Base-by-base conservation (phyloP, 495 filamentous ascomycete genomes). In the Aspergillus homomorphus region DNA sequence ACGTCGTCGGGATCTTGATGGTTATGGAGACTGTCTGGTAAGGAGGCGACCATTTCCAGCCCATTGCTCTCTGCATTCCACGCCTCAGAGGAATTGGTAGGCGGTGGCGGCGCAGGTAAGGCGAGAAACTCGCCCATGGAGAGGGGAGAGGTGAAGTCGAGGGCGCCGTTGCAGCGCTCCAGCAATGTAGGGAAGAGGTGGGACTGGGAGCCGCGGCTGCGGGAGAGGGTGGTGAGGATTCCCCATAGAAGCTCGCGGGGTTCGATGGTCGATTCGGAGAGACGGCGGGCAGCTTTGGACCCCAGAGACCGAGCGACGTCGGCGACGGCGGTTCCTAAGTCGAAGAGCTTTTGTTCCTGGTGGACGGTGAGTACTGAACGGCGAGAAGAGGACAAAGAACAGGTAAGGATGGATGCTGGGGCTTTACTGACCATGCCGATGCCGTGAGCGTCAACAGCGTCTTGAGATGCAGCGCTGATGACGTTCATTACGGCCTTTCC, bases 401-500 rank as follows among this genome's bases (percentile, higher is more conserved):
- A 10, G 51, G 16, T 16, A 53, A 30, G n/a, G 19, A 19, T 14
- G 20, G 43, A 8, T 14, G 33, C 4, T 57, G 42, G 30, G 23
- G 14, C 5, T 19, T 33, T 22, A 71, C 75, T 56, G 73, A 81
- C 84, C 85, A 88, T 85, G 23, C 82, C 82, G 52, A 81, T 82
- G 0, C 85, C 84, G 56, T 88, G 84, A 0, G 86, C 77, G 60
- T 82, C 78, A 15, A 87, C 80, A 43, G 77, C 79, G 6, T 76
- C 74, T 6, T 79, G 67, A 0, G 82, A 80, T 9, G 82, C 71
- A 14, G 71, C 75, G 1, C 76, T 71, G n/a, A 85, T 79, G 18
- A 82, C 77, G 30, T 75, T 58, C 58, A 84, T 78, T 0, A 86
- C 73, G 16, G 80, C 73, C 57, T 81, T 78, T 0, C 79, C 82